Evolutionary conservation across 106 monocot genomes (phyloP), one percentile per base, ranked within the genome.

Genomic region (Amphibolis antarctica): DNA sequence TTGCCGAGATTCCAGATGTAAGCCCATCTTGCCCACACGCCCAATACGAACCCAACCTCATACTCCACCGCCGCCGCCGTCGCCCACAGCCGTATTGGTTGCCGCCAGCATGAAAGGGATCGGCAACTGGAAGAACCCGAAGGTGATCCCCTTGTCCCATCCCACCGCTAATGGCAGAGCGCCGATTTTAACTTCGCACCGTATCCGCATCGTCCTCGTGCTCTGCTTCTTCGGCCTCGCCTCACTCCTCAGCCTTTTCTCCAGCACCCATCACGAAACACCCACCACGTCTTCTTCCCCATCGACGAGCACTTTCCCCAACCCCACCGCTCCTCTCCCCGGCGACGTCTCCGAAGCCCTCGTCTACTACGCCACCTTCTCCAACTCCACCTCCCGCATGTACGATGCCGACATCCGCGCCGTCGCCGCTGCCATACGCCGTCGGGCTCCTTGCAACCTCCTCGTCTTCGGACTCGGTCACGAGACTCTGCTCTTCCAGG

Each of bases 391-490:
- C 29, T 74, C 73, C 30, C 71, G 74, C 19, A 88, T 93, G 88
- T 18, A 66, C 7, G 93, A 88, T 25, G 12, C 55, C 18, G 93
- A 93, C 44, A 66, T 88, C 31, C 75, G 71, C 11, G 64, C 85
- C 12, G 53, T 88, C 18, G 68, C 88, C 22, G 65, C 69, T 25
- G 72, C 77, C 20, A 63, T 93, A 54, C 78, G 80, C 49, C 75
- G 80, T 25, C 76, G 80, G 0, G 64, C 74, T 24, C 89, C 93
- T 0, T 89, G 89, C 79, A 86, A 86, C 64, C 71, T 94, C 56
- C 74, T 94, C 28, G 77, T 94, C 26, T 89, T 94, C 73, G 93
- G 93, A 19, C 72, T 94, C 30, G 85, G 83, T 20, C 75, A 74
- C 25, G 89, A 94, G 67, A 81, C 81, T 25, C 88, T 82, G 7